Evolutionary conservation across 176 grass and related monocot genomes (phyloP).

Genomic region (Saccharum officinarum): DNA sequence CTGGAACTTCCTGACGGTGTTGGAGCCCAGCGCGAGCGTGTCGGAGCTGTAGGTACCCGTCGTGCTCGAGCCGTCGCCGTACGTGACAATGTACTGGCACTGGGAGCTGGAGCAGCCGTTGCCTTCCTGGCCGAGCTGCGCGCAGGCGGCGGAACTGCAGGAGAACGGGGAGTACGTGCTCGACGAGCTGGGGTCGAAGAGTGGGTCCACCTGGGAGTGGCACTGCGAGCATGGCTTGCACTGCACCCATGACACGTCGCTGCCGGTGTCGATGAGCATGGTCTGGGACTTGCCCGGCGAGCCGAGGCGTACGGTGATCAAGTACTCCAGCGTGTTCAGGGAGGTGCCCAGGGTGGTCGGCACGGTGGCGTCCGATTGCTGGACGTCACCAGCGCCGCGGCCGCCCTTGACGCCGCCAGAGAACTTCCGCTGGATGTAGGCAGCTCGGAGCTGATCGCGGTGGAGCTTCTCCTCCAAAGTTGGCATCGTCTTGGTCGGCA

Average conservation of each 20-base stretch:
- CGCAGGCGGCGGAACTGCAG: conserved; percentile 35
- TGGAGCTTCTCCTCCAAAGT: conserved; percentile 47
- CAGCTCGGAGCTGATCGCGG: conserved; percentile 49
- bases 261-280: conserved; percentile 72
- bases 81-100: conserved; percentile 65
- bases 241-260: conserved; percentile 85
- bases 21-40: conserved; percentile 34
- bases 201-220: conserved; percentile 43
- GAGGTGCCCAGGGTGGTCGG: conserved; percentile 35
- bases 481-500: neutral
- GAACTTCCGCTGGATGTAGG: conserved; percentile 36
- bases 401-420: neutral
- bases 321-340: conserved; percentile 56
- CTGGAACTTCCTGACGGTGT: conserved; percentile 28
- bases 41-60: conserved; percentile 56
- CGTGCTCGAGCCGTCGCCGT: conserved; percentile 66
- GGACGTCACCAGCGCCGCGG: neutral
- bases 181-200: conserved; percentile 59
- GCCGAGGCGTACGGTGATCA: conserved; percentile 52
- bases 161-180: conserved; percentile 60
- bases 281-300: conserved; percentile 40
- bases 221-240: conserved; percentile 59
- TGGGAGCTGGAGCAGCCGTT: conserved; percentile 38
- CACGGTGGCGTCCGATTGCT: conserved; percentile 22
- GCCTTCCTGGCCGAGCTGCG: conserved; percentile 29